Conservation (phyloP, 331 rosid species). For the Erythrophleum ivorense region DNA sequence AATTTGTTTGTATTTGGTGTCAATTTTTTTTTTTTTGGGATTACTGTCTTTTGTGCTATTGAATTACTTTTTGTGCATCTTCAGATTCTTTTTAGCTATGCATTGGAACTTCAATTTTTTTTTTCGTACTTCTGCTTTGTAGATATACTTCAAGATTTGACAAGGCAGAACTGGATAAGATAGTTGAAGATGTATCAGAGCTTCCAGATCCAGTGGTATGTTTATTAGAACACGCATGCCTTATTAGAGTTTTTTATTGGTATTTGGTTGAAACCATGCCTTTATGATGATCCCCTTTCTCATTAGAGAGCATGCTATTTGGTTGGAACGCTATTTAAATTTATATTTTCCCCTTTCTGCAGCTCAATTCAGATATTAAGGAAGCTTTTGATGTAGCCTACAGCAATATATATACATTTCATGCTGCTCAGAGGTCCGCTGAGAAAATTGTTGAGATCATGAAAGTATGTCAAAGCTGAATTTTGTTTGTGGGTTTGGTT, state of each 20-base stretch:
- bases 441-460: constrained; percentile 82
- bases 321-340: not conserved
- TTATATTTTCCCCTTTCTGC: constrained; percentile 37
- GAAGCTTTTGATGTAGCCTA: constrained; percentile 94
- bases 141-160: constrained; percentile 83
- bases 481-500: constrained; percentile 35
- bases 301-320: constrained; percentile 1
- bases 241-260: not conserved
- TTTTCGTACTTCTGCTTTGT: constrained; percentile 26
- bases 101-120: not conserved
- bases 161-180: constrained; percentile 65
- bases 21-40: not conserved
- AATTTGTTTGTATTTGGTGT: not conserved
- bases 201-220: constrained; percentile 91
- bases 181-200: constrained; percentile 69
- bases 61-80: not conserved
- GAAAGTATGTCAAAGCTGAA: constrained; percentile 62
- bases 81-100: not conserved
- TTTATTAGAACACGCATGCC: not conserved
- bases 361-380: constrained; percentile 71
- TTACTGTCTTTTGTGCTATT: not conserved
- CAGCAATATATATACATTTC: constrained; percentile 87
- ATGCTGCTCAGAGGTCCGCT: constrained; percentile 80
- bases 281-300: constrained; percentile 4
- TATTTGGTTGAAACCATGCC: not conserved